phyloP scores from a whole-genome alignment of 2,329 filamentous ascomycete genomes.

The Exophiala spinifera region DNA sequence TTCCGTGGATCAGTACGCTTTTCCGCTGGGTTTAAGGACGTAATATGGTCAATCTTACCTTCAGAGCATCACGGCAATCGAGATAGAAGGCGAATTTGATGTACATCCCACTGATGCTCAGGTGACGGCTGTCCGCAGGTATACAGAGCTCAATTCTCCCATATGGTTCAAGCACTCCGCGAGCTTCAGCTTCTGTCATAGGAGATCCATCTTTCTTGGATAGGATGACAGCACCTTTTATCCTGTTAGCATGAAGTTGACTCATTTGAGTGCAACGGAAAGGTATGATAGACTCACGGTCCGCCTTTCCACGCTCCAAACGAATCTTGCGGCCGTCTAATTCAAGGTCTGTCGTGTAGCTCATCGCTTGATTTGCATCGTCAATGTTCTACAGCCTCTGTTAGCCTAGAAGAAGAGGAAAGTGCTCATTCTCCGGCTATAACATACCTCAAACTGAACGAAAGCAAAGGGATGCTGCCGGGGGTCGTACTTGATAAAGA shows the following conservation, averaged over 20 bases:
- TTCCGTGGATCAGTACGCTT: background rate
- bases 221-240: constrained; percentile 26
- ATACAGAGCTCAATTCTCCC: constrained; percentile 23
- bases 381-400: constrained; percentile 28
- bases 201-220: constrained; percentile 18
- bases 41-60: constrained; percentile 12
- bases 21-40: no score
- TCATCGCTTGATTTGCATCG: constrained; percentile 31
- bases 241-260: constrained; percentile 5
- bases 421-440: background rate
- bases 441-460: constrained; percentile 40
- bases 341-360: constrained; percentile 11
- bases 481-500: constrained; percentile 37
- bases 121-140: constrained; percentile 7
- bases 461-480: constrained; percentile 38
- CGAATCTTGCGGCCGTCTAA: constrained; percentile 28
- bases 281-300: constrained; percentile 23
- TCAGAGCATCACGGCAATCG: constrained; percentile 28
- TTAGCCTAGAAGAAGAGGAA: constrained; percentile 8
- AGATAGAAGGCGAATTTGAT: constrained; percentile 29
- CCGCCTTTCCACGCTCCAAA: constrained; percentile 24
- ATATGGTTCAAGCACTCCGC: constrained; percentile 19
- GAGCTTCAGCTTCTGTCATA: constrained; percentile 23
- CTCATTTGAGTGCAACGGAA: no score
- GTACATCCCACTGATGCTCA: constrained; percentile 12